Base-by-base conservation (phyloP, 2,329 filamentous ascomycete genomes). In the Pyrenophora seminiperda region DNA sequence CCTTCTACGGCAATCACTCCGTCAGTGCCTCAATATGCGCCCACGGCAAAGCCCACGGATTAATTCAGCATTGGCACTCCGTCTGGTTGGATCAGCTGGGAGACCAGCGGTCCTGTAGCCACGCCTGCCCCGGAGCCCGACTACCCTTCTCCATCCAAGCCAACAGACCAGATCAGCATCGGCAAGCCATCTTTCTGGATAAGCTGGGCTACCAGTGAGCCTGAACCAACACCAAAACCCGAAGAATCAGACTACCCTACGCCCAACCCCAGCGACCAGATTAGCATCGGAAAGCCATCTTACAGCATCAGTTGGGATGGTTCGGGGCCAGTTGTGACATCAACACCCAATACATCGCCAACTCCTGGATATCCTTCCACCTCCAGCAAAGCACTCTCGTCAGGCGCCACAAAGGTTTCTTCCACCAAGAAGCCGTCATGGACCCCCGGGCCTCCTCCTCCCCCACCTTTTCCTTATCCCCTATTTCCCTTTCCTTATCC, bases 11-110 rank as follows among this genome's bases (percentile, higher is more conserved):
- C 47, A 17, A 15, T 31, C 15, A 17, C 39, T 2, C 54, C 54
- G 3, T 46, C 52, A 29, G 39, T 43, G 5, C 51, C 56, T 22
- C 41, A 45, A 10, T 43, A 38, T 22, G 48, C 52, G 15, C 43
- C 54, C 29, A 49, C 53, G 9, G 34, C 52, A 11, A 55, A 47
- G 15, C 55, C 58, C n/a, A 51, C 45, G 9, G 50, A 62, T 39
- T 33, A 55, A 22, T 57, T 62, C 47, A 57, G 51, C 29, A 42
- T 63, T 15, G 49, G 50, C 4, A 55, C 44, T 1, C 60, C 60
- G 13, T 58, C 56, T 5, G 49, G 34, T n/a, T 58, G 52, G 37
- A 42, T 63, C 14, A 54, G 48, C 9, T 63, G 57, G 61, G 53
- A 54, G 4, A 56, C 46, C 20, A 39, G 32, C 22, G 42, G 32